Evolutionary conservation across 2,329 filamentous ascomycete species (phyloP).

Genomic region (Orbilia javanica): DNA sequence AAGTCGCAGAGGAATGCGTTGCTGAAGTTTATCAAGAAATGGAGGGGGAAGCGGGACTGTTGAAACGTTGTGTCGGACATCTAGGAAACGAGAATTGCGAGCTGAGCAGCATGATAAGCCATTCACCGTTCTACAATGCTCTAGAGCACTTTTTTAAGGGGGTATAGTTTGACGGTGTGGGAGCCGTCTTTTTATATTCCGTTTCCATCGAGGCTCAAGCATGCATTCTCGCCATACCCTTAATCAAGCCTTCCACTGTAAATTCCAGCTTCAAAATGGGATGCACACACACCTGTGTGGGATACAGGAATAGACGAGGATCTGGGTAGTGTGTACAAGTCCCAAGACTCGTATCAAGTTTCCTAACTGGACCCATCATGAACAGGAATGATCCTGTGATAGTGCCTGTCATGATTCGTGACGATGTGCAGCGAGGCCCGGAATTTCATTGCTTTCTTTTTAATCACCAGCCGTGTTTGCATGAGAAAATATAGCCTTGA

Average conservation of each 20-base stretch:
- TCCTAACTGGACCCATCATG: slow-evolving; percentile 36
- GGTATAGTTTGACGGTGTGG: slow-evolving; percentile 24
- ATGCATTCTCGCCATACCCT: slow-evolving; percentile 3
- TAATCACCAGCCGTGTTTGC: slow-evolving; percentile 40
- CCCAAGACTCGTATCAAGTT: slow-evolving; percentile 34
- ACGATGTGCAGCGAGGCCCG: slow-evolving; percentile 9
- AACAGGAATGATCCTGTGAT: slow-evolving; percentile 47
- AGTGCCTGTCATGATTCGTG: slow-evolving; percentile 36
- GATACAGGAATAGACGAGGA: slow-evolving; percentile 32
- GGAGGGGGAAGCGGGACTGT: slow-evolving; percentile 36
- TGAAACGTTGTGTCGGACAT: slow-evolving; percentile 39
- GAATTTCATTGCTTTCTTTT: slow-evolving; percentile 23
- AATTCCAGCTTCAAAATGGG: slow-evolving; percentile 27
- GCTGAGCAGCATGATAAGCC: slow-evolving; percentile 13
- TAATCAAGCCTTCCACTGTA: neutral
- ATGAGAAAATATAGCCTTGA: too few species aligned
- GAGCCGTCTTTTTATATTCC: slow-evolving; percentile 25
- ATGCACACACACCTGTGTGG: slow-evolving; percentile 28
- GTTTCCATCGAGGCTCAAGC: slow-evolving; percentile 11
- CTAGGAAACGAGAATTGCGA: slow-evolving; percentile 53
- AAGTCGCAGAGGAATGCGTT: slow-evolving; percentile 56
- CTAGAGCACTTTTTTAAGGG: slow-evolving; percentile 2
- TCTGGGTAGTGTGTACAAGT: slow-evolving; percentile 30
- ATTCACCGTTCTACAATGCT: neutral
- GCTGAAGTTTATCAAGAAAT: slow-evolving; percentile 51